Evolutionary conservation across 306 rosid genomes (phyloP).

Genomic region (Cucurbita argyrosperma): DNA sequence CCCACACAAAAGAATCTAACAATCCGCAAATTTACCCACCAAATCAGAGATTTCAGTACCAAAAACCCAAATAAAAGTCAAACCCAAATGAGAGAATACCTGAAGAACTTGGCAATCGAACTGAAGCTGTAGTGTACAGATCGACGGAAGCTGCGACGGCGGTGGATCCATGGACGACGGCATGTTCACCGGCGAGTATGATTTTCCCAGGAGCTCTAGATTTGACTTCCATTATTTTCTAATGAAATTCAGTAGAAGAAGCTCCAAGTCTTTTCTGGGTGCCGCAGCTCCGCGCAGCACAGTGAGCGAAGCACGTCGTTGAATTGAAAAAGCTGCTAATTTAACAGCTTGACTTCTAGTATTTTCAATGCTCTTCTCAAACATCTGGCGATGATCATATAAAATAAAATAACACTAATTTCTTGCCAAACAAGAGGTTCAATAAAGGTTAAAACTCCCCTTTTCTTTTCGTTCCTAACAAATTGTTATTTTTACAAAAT

Average conservation of each 20-base stretch:
- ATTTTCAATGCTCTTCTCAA: too few species aligned
- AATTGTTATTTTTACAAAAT: too few species aligned
- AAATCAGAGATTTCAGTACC: not conserved
- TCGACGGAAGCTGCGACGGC: slow-evolving; percentile 83
- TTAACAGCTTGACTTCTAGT: too few species aligned
- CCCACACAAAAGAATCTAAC: not conserved
- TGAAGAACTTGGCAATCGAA: slow-evolving; percentile 48
- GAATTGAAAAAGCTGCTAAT: not conserved
- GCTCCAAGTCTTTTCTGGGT: not conserved
- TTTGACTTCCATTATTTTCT: slow-evolving; percentile 48
- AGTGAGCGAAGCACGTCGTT: not conserved
- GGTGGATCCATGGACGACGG: slow-evolving; percentile 92
- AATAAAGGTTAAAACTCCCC: too few species aligned
- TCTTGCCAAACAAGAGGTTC: too few species aligned
- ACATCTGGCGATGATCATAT: too few species aligned
- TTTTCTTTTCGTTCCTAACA: too few species aligned
- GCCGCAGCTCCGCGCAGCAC: not conserved
- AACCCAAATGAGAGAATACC: not conserved
- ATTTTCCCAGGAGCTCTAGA: slow-evolving; percentile 92
- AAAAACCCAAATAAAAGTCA: not conserved
- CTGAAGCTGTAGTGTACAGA: slow-evolving; percentile 54
- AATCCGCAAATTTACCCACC: not conserved
- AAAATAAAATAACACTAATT: too few species aligned
- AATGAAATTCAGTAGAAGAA: not conserved
- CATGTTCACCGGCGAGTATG: slow-evolving; percentile 82